Percentiles rank a stretch among this genome's conserved stretches.
These are phyloP conservation scores for Puccinia horiana DNA, from an alignment of 1,284 basidiomycete genomes.

Conservation along the genomic window DNA sequence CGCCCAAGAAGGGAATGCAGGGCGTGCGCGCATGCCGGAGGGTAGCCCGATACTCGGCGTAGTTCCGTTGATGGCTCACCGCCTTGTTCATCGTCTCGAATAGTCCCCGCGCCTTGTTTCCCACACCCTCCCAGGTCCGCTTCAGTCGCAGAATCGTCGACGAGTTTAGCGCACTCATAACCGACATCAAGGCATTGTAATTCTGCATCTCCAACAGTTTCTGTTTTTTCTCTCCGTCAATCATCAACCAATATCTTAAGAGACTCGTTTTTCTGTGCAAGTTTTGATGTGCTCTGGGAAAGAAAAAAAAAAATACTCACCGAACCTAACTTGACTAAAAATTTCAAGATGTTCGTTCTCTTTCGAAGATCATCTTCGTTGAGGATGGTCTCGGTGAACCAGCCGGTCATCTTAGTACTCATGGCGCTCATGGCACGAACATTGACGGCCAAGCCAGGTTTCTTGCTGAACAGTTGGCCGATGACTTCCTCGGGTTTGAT, in stretches of 20 bases:
- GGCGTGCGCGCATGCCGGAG: constrained; percentile 72
- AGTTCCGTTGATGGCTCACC: constrained; percentile 86
- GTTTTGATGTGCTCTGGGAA: background rate
- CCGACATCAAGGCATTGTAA: constrained; percentile 61
- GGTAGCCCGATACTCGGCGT: constrained; percentile 82
- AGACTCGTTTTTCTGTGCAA: background rate
- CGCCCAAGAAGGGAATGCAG: constrained; percentile 86
- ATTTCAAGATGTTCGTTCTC: constrained; percentile 59
- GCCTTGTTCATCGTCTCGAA: constrained; percentile 79
- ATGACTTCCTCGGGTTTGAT: constrained; percentile 61
- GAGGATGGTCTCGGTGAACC: constrained; percentile 61
- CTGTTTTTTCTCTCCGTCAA: constrained; percentile 18
- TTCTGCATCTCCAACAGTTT: constrained; percentile 59
- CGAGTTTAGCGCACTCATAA: constrained; percentile 60
- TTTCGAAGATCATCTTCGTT: constrained; percentile 59
- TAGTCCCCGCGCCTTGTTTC: constrained; percentile 77
- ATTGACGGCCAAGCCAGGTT: constrained; percentile 53
- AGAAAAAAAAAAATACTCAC: constrained; percentile 52
- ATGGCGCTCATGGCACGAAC: constrained; percentile 60
- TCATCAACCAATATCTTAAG: background rate
- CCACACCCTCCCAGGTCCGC: constrained; percentile 68
- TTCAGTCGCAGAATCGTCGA: constrained; percentile 58
- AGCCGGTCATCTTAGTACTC: constrained; percentile 61
- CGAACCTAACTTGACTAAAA: constrained; percentile 61
- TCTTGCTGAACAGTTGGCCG: constrained; percentile 57